Evolutionary conservation across 495 filamentous ascomycete species (phyloP).

Genomic region (Massariosphaeria phaeospora): DNA sequence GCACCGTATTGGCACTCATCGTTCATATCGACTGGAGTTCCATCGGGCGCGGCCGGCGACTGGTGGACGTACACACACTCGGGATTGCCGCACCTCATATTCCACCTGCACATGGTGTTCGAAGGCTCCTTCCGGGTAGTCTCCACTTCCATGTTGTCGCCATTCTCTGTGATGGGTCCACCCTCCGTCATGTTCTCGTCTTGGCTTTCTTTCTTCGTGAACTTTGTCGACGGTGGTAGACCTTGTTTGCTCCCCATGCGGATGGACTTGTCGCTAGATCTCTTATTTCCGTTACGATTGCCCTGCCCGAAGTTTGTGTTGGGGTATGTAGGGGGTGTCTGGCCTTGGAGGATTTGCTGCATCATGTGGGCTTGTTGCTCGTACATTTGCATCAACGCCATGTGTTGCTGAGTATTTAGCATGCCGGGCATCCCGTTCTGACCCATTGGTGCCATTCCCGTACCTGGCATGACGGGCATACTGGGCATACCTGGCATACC

Average conservation of each 20-base stretch:
- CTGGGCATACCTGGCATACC: conserved; percentile 37
- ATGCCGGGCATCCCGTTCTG: conserved; percentile 42
- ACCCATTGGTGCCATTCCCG: conserved; percentile 39
- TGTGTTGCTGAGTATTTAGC: conserved; percentile 61
- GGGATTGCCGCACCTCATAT: conserved; percentile 76
- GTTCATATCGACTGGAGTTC: conserved; percentile 67
- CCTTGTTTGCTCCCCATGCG: conserved; percentile 35
- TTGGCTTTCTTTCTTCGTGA: conserved; percentile 28
- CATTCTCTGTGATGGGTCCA: conserved; percentile 37
- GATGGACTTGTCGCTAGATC: conserved; percentile 57
- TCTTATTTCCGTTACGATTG: conserved; percentile 44
- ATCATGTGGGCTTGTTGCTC: conserved; percentile 89
- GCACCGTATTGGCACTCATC: conserved; percentile 81
- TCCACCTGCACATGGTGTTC: conserved; percentile 71
- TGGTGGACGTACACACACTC: conserved; percentile 94
- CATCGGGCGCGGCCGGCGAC: conserved; percentile 83
- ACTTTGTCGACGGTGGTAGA: conserved; percentile 24
- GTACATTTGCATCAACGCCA: conserved; percentile 76
- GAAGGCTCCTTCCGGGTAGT: conserved; percentile 42
- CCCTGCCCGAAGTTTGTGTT: conserved; percentile 53
- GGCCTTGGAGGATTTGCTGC: conserved; percentile 53
- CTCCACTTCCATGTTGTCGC: conserved; percentile 51
- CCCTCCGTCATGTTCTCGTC: conserved; percentile 35
- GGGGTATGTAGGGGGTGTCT: conserved; percentile 46
- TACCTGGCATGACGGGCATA: conserved; percentile 41